A percentile compares a stretch with the other conserved stretches of the same genome.
phyloP scores from a whole-genome alignment of 176 grass and related monocot genomes.

The Calamus simplicifolius region DNA sequence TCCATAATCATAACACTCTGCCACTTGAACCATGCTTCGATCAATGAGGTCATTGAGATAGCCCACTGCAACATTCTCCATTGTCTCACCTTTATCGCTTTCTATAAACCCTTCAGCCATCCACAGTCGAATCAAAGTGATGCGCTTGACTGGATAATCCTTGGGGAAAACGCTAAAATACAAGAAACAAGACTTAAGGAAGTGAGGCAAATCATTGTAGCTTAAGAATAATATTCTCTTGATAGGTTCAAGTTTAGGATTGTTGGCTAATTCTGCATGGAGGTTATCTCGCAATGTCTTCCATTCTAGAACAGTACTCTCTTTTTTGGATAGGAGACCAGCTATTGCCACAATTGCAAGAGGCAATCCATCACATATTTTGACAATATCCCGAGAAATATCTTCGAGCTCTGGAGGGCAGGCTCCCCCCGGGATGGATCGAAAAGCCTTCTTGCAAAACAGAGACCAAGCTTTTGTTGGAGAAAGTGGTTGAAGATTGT shows the following conservation, averaged over 20 bases:
- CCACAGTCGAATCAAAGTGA: slow-evolving; percentile 32
- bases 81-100: background rate
- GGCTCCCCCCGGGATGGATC: background rate
- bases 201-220: slow-evolving; percentile 27
- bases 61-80: slow-evolving; percentile 10
- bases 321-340: slow-evolving; percentile 15
- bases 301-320: background rate
- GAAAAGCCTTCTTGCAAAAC: slow-evolving; percentile 28
- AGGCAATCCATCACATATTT: slow-evolving; percentile 17
- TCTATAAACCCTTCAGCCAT: slow-evolving; percentile 30
- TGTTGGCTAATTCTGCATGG: background rate
- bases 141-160: background rate
- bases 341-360: slow-evolving; percentile 16
- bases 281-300: background rate
- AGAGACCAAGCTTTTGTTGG: slow-evolving; percentile 6
- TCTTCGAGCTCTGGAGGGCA: slow-evolving; percentile 15
- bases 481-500: slow-evolving; percentile 6
- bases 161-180: slow-evolving; percentile 25
- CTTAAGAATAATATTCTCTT: slow-evolving; percentile 15
- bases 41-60: slow-evolving; percentile 41
- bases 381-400: slow-evolving; percentile 8
- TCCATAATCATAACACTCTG: background rate
- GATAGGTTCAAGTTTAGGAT: slow-evolving; percentile 4
- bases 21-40: slow-evolving; percentile 31
- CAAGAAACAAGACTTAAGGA: slow-evolving; percentile 39